Conservation (phyloP, 1,284 basidiomycete species). For the Sanguinoderma infundibulare region DNA sequence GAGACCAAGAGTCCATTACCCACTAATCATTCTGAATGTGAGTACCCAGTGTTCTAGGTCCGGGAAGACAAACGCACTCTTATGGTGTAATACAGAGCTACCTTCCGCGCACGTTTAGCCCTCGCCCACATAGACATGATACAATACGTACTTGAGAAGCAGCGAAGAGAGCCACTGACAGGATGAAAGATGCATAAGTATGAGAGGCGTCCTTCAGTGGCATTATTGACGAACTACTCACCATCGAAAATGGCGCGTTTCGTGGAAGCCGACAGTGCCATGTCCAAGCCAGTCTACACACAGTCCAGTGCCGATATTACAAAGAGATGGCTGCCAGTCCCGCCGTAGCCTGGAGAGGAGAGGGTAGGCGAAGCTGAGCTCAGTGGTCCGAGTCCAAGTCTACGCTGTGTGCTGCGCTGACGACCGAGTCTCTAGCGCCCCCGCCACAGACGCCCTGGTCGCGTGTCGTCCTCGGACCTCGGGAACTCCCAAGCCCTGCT, state of each 20-base stretch:
- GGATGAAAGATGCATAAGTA: not conserved
- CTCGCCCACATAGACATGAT: constrained; percentile 21
- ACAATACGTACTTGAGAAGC: constrained; percentile 60
- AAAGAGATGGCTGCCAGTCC: not conserved
- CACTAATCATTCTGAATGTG: constrained; percentile 38
- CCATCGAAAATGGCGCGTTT: constrained; percentile 54
- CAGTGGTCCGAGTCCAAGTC: not conserved
- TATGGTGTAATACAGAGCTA: constrained; percentile 55
- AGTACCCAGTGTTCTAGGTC: not conserved
- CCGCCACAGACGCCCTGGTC: no score
- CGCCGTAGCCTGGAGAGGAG: not conserved
- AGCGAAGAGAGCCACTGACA: constrained; percentile 60
- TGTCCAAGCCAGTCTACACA: not conserved
- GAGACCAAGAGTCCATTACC: constrained; percentile 49
- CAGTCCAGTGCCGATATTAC: not conserved
- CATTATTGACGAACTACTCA: constrained; percentile 27
- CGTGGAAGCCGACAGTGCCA: constrained; percentile 42
- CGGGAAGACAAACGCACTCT: constrained; percentile 38
- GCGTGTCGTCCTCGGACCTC: no score
- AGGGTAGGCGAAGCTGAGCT: not conserved
- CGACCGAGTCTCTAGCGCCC: no score
- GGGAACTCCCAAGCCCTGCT: no score
- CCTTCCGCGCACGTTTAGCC: constrained; percentile 36
- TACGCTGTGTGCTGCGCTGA: no score
- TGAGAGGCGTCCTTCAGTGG: not conserved